phyloP scores from a whole-genome alignment of 2,329 filamentous ascomycete genomes.

The Rutstroemia sp. region DNA sequence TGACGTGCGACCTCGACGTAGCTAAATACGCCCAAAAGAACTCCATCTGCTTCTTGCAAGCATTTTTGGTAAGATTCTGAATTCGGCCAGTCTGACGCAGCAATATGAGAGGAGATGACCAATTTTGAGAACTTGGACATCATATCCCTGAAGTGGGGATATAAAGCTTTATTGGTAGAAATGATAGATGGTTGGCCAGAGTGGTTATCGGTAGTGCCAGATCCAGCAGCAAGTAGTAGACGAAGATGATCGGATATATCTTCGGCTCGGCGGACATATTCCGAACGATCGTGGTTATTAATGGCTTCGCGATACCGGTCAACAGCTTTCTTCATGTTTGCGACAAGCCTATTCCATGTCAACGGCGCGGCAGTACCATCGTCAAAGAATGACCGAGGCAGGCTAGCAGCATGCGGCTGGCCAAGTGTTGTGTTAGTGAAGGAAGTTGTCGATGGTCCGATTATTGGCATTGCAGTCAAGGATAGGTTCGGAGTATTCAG shows the following conservation, averaged over 20 bases:
- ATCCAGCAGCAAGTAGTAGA: slow-evolving; percentile 87
- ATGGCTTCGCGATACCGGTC: slow-evolving; percentile 90
- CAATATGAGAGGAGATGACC: slow-evolving; percentile 95
- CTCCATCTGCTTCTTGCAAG: slow-evolving; percentile 92
- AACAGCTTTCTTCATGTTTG: slow-evolving; percentile 87
- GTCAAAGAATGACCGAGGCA: slow-evolving; percentile 83
- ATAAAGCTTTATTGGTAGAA: slow-evolving; percentile 92
- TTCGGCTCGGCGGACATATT: slow-evolving; percentile 91
- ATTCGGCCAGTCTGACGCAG: slow-evolving; percentile 90
- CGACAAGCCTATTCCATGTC: slow-evolving; percentile 83
- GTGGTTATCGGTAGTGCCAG: slow-evolving; percentile 96
- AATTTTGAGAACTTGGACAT: slow-evolving; percentile 99
- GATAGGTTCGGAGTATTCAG: slow-evolving; percentile 44
- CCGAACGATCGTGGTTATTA: slow-evolving; percentile 70
- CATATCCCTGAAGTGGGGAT: slow-evolving; percentile 96
- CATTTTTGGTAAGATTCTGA: slow-evolving; percentile 93
- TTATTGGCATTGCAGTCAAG: slow-evolving; percentile 31
- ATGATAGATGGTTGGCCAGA: slow-evolving; percentile 99
- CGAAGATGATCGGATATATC: slow-evolving; percentile 96
- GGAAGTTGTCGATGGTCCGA: slow-evolving; percentile 38
- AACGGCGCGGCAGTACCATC: slow-evolving; percentile 73
- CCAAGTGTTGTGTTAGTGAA: slow-evolving; percentile 43
- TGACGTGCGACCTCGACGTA: slow-evolving; percentile 94
- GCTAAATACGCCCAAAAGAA: slow-evolving; percentile 86
- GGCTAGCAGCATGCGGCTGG: slow-evolving; percentile 38